A percentile compares a stretch with the other conserved stretches of the same genome.
phyloP scores from a whole-genome alignment of 108 stramenopile species.

The Discostella pseudostelligera region DNA sequence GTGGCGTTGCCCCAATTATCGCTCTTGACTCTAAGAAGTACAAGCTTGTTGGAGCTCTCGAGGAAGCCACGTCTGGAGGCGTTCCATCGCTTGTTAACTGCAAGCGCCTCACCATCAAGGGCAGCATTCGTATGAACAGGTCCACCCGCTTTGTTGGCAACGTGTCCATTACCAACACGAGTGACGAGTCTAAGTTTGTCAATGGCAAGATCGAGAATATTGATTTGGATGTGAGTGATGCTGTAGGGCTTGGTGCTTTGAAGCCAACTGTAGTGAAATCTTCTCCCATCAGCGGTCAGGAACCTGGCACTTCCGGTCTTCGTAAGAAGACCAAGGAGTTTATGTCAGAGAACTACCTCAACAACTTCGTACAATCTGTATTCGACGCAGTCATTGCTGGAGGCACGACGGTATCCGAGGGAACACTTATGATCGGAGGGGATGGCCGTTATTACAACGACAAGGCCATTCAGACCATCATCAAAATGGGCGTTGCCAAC shows the following conservation, averaged over 20 bases:
- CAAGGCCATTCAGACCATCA: slow-evolving; percentile 95
- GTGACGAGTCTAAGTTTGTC: slow-evolving; percentile 89
- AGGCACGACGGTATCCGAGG: slow-evolving; percentile 86
- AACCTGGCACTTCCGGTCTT: slow-evolving; percentile 99
- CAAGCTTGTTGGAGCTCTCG: slow-evolving; percentile 93
- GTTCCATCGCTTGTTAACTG: slow-evolving; percentile 92
- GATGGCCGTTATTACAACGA: slow-evolving; percentile 99
- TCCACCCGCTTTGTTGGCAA: slow-evolving; percentile 88
- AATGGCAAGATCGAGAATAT: slow-evolving; percentile 81
- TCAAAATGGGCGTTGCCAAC: slow-evolving; percentile 95
- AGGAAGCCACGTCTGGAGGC: slow-evolving; percentile 83
- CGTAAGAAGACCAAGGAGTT: slow-evolving; percentile 98
- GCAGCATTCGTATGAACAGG: slow-evolving; percentile 82
- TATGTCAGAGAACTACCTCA: slow-evolving; percentile 92
- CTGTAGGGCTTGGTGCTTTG: slow-evolving; percentile 84
- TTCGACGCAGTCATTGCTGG: slow-evolving; percentile 89
- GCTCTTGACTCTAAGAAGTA: slow-evolving; percentile 93
- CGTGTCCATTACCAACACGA: slow-evolving; percentile 84
- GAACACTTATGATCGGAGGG: slow-evolving; percentile 94
- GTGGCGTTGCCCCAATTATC: slow-evolving; percentile 82
- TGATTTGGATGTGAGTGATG: slow-evolving; percentile 85
- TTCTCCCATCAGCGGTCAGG: slow-evolving; percentile 94
- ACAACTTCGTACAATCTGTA: slow-evolving; percentile 98
- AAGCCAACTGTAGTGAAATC: slow-evolving; percentile 76
- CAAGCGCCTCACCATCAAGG: slow-evolving; percentile 87